These are phyloP conservation scores for Sparassis latifolia DNA, from an alignment of 1,284 basidiomycete species.

Conservation along the genomic window DNA sequence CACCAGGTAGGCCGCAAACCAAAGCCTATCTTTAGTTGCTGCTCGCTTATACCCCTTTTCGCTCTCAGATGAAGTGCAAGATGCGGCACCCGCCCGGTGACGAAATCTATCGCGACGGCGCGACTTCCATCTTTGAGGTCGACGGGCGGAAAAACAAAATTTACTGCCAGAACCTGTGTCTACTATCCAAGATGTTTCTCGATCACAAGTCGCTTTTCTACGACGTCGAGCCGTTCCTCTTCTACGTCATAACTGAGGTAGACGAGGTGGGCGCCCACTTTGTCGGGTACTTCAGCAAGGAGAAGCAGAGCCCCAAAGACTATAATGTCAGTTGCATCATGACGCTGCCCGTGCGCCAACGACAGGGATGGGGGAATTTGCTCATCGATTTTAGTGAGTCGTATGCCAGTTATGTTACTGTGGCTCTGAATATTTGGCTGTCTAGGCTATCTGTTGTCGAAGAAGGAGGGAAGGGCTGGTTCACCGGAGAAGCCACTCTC, in stretches of 20 bases:
- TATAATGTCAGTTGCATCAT: constrained; percentile 99
- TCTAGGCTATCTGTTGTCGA: constrained; percentile 90
- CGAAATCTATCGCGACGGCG: constrained; percentile 93
- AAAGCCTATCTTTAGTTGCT: constrained; percentile 7
- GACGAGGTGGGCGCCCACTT: constrained; percentile 91
- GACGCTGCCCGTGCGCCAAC: constrained; percentile 93
- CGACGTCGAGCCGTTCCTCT: constrained; percentile 98
- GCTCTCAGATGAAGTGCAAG: constrained; percentile 85
- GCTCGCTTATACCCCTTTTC: not conserved
- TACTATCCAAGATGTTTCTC: constrained; percentile 98
- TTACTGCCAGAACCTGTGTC: constrained; percentile 98
- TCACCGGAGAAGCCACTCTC: constrained; percentile 94
- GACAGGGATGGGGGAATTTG: constrained; percentile 92
- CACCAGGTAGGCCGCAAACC: constrained; percentile 63
- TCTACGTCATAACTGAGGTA: constrained; percentile 94
- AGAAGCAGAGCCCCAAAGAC: constrained; percentile 93
- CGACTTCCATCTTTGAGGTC: constrained; percentile 93
- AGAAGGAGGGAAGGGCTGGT: constrained; percentile 85
- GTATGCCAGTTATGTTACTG: not conserved
- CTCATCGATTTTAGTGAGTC: constrained; percentile 94
- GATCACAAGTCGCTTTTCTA: constrained; percentile 99
- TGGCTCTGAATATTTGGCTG: too few species aligned
- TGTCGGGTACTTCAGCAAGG: constrained; percentile 98
- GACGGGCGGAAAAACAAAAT: constrained; percentile 99
- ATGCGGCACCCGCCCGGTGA: constrained; percentile 93